phyloP scores from a whole-genome alignment of 2,329 filamentous ascomycete genomes.

The Ampelomyces quisqualis region DNA sequence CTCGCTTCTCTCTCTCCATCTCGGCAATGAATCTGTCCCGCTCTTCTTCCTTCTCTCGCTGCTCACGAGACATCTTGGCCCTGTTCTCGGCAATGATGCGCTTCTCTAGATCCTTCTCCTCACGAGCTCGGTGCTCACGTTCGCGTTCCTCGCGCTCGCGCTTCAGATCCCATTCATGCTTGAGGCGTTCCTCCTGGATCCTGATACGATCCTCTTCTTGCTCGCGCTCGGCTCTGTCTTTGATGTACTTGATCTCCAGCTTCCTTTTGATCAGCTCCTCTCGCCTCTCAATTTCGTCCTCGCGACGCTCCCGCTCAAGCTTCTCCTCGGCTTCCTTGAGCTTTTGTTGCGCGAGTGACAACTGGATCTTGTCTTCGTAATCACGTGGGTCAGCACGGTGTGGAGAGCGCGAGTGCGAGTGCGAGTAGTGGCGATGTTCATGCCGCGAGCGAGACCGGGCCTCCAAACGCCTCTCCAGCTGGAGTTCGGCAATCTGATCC shows the following conservation, averaged over 20 bases:
- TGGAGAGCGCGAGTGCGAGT: slow-evolving; percentile 20
- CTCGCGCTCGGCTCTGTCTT: slow-evolving; percentile 37
- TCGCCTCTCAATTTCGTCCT: slow-evolving; percentile 36
- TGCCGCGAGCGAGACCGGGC: slow-evolving; percentile 30
- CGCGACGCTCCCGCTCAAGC: slow-evolving; percentile 39
- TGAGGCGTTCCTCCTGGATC: slow-evolving; percentile 31
- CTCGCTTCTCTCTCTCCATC: slow-evolving; percentile 10
- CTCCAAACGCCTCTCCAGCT: slow-evolving; percentile 28
- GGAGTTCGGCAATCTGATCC: slow-evolving; percentile 39
- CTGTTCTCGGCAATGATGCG: slow-evolving; percentile 43
- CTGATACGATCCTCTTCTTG: slow-evolving; percentile 31
- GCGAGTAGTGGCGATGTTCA: slow-evolving; percentile 23
- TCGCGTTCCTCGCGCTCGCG: slow-evolving; percentile 34
- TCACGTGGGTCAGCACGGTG: slow-evolving; percentile 24
- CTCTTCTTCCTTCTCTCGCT: slow-evolving; percentile 34
- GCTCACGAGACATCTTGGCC: slow-evolving; percentile 43
- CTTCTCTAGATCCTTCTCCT: slow-evolving; percentile 44
- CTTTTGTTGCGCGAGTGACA: slow-evolving; percentile 38
- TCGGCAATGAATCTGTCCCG: slow-evolving; percentile 6
- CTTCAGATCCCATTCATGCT: slow-evolving; percentile 37
- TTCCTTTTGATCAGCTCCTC: slow-evolving; percentile 41
- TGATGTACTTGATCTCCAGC: slow-evolving; percentile 41
- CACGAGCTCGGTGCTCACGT: slow-evolving; percentile 38
- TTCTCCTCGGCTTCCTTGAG: slow-evolving; percentile 42
- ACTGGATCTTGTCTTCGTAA: slow-evolving; percentile 35